Base-by-base conservation (phyloP, 345 rosid genomes). In the Lumnitzera littorea region DNA sequence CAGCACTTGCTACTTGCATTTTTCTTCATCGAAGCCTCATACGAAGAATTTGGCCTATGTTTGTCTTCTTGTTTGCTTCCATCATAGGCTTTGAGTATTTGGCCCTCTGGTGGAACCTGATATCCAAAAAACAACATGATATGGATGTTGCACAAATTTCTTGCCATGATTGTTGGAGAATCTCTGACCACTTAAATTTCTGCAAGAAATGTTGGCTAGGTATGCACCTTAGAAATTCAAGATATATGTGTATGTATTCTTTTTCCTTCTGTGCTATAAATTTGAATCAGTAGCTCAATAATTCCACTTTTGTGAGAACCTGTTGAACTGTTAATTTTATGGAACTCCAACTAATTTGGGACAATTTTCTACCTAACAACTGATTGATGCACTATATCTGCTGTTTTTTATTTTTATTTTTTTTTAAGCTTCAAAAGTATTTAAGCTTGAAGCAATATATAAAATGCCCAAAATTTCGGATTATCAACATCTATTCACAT, bases 141-240 rank as follows among this genome's bases (percentile, higher is more conserved):
- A 51, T 58, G 13, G 62, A 59, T 55, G 67, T 57, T 29, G 29
- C 55, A 27, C n/a, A 46, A 48, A 60, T 78, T 10, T 57, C 63
- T 50, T 78, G 82, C 61, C 67, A 69, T 52, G 72, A 78, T 57
- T 78, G 79, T 58, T 78, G 82, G 82, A 75, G 67, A 62, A 63
- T 66, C 64, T 78, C 82, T 12, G 63, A 61, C 29, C 54, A 57
- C 11, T 78, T 63, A 14, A 31, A 72, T 53, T 72, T 69, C 53
- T 78, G 82, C 77, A 67, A 54, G 48, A 78, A 70, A 46, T 78
- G 82, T 62, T 78, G 82, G 82, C 50, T 74, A 49, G 82, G 82
- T 78, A 63, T 12, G 63, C 36, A 31, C 49, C 59, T 47, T n/a
- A 20, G 48, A 50, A 53, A 36, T 36, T 36, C 43, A 36, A 9